These are phyloP conservation scores for Phycomyces nitens DNA, from an alignment of 192 early-diverging fungal species.

Conservation along the genomic window DNA sequence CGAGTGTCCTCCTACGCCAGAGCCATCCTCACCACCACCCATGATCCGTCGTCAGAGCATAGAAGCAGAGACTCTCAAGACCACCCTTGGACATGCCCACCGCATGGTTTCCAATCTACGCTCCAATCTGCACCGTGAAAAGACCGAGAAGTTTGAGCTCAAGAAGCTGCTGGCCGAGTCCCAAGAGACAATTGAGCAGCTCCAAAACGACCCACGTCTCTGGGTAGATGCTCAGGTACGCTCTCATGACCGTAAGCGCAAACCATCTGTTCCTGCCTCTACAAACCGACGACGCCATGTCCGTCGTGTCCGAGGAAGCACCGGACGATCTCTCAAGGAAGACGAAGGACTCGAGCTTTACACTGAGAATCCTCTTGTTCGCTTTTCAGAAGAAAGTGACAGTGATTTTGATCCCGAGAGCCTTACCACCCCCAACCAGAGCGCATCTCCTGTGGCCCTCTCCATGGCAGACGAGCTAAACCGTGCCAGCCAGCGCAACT, in stretches of 20 bases:
- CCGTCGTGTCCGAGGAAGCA: background rate
- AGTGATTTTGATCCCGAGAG: slow-evolving; percentile 18
- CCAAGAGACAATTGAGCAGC: slow-evolving; percentile 55
- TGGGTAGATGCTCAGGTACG: slow-evolving; percentile 22
- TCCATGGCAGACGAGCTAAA: slow-evolving; percentile 16
- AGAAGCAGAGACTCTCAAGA: slow-evolving; percentile 38
- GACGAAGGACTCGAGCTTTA: slow-evolving; percentile 16
- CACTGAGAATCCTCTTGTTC: slow-evolving; percentile 1
- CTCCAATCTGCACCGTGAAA: slow-evolving; percentile 49
- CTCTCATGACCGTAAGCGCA: background rate
- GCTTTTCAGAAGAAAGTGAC: slow-evolving; percentile 4
- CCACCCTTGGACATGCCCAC: slow-evolving; percentile 40
- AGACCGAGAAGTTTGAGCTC: slow-evolving; percentile 51
- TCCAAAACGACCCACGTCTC: slow-evolving; percentile 43
- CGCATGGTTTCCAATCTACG: slow-evolving; percentile 53
- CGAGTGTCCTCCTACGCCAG: slow-evolving; percentile 18
- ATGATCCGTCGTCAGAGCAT: slow-evolving; percentile 21
- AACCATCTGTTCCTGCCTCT: background rate
- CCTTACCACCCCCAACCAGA: background rate
- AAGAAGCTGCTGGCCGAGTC: slow-evolving; percentile 51
- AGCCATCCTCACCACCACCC: slow-evolving; percentile 15
- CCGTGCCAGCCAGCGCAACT: background rate
- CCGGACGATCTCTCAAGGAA: slow-evolving; percentile 1
- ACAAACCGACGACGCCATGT: slow-evolving; percentile 3
- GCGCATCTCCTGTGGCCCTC: background rate